Evolutionary conservation across 495 filamentous ascomycete species (phyloP), one percentile per base, ranked within the genome.

Genomic region (Lophiostoma macrostomum): DNA sequence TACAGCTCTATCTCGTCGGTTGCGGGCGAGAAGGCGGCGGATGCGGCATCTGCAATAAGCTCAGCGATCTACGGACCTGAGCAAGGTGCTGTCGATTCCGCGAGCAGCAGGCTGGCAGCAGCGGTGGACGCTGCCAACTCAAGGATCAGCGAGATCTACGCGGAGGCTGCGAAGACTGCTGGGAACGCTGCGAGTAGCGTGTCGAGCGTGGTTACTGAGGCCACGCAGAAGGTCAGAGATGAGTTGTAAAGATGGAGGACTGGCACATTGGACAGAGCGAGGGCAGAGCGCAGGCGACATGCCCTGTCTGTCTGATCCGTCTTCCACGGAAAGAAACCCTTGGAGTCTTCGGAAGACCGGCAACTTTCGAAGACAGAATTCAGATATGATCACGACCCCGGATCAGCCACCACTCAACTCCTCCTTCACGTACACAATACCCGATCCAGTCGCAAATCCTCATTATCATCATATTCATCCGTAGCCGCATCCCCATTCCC

Each of bases 11-110:
- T 73, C 19, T 68, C 69, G 2, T 70, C 64, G 27, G 70, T 63
- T 3, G 74, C 69, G 20, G 58, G 59, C 16, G 68, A 73, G 18
- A 71, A 73, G 23, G 64, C 63, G 2, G 63, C 67, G 23, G 57
- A 64, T 31, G 69, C 69, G 14, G 44, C 39, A 3, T 43, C 52
- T 25, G 49, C 56, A 38, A 52, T 69, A 18, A 71, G 62, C 39
- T 52, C 35, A 10, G 64, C 65, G 2, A 37, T 72, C 12, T 72
- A 72, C 45, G 70, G 73, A 4, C 63, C 74, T 12, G 75, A 83
- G 60, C 69, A 79, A 41, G 76, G 75, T 14, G 73, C 74, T 27
- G 61, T 82, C 4, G 79, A 85, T 56, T 79, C 76, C 50, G 77
- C 78, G 35, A 73, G 73, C 39, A 69, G 60, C 40, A 71, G 72